These are phyloP conservation scores for Beauveria sp. DNA, from an alignment of 2,329 filamentous ascomycete species.

Conservation along the genomic window DNA sequence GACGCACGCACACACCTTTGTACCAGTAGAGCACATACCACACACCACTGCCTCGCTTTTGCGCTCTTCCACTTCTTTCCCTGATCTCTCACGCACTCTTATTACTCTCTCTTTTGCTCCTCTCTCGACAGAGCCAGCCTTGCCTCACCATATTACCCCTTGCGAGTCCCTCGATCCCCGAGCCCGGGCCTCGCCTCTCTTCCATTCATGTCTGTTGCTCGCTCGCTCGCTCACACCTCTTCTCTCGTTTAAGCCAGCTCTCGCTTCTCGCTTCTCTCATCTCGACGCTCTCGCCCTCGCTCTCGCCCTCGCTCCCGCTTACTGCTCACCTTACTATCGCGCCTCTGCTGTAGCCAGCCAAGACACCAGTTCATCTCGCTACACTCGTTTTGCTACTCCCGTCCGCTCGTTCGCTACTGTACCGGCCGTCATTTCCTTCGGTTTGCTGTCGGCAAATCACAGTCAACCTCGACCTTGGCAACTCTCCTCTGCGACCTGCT, in stretches of 20 bases:
- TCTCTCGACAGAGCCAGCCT: constrained; percentile 1
- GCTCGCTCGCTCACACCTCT: constrained; percentile 11
- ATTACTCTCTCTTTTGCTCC: constrained; percentile 8
- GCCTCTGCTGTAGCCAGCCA: neutral
- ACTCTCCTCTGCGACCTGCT: neutral
- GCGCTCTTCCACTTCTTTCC: constrained; percentile 11
- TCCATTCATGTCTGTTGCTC: constrained; percentile 4
- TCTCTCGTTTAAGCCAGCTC: constrained; percentile 8
- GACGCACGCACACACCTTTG: neutral
- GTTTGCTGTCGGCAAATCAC: neutral
- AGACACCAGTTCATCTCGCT: neutral
- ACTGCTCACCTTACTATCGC: neutral
- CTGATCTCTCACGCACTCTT: constrained; percentile 12
- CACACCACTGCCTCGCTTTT: neutral
- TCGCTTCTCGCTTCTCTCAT: constrained; percentile 5
- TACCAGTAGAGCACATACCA: neutral
- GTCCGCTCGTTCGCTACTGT: neutral
- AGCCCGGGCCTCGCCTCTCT: constrained; percentile 9
- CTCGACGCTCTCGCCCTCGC: neutral
- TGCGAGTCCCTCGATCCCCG: constrained; percentile 2
- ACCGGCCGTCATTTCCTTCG: neutral
- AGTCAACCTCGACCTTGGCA: neutral
- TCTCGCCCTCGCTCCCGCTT: neutral
- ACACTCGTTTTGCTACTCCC: neutral
- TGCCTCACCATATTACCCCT: neutral